phyloP scores from a whole-genome alignment of 78 protist genomes.

The Thecamonas trahens region DNA sequence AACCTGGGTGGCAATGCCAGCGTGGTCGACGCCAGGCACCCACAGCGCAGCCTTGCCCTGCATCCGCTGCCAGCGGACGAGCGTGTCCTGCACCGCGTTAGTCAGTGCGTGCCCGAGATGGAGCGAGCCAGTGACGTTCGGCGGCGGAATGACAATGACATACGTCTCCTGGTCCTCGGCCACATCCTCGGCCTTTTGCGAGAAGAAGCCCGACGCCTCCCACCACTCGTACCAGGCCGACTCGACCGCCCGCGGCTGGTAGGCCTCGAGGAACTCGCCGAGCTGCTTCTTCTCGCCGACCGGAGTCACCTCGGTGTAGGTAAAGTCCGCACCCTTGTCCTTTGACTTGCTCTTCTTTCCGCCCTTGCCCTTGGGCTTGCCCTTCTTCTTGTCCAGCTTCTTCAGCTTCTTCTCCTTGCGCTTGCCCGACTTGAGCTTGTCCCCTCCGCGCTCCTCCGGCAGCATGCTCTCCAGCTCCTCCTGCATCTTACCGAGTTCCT shows the following conservation, averaged over 20 bases:
- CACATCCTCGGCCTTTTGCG: constrained; percentile 50
- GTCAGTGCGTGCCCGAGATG: constrained; percentile 99
- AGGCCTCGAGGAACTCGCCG: constrained; percentile 8
- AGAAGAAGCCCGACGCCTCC: constrained; percentile 75
- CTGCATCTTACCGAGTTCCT: too few relatives aligned
- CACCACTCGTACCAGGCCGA: constrained; percentile 93
- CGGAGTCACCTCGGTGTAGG: background rate
- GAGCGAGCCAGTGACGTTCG: constrained; percentile 98
- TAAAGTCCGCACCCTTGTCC: too few relatives aligned
- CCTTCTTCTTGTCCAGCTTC: background rate
- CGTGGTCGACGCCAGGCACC: constrained; percentile 98
- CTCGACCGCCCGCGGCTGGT: constrained; percentile 85
- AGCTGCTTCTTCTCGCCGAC: background rate
- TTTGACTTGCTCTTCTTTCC: background rate
- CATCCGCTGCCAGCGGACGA: constrained; percentile 87
- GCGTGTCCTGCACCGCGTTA: constrained; percentile 75
- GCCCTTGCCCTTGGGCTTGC: too few relatives aligned
- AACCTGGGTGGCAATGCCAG: constrained; percentile 93
- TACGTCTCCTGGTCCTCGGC: constrained; percentile 40
- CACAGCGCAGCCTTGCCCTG: constrained; percentile 80
- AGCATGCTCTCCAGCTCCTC: too few relatives aligned
- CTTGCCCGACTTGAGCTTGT: background rate
- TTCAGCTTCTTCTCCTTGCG: background rate
- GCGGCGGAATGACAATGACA: constrained; percentile 95
- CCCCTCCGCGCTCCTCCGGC: background rate